Conservation (phyloP, 805 yeast species). For the Nakazawaea sp. region DNA sequence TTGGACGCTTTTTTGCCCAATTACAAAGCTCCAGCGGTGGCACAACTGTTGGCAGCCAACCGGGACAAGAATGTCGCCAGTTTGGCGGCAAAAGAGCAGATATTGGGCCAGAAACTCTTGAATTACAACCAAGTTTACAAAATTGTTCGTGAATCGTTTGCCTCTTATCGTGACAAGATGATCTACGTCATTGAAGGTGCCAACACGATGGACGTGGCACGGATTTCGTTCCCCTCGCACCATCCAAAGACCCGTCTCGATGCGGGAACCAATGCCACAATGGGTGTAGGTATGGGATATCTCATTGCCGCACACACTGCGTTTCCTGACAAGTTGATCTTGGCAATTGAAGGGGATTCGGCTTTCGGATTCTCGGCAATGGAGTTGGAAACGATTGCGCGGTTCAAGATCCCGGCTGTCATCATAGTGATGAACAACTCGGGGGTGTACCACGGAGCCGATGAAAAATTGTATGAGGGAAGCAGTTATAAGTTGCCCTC, state of each 20-base stretch:
- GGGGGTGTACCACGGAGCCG: constrained; percentile 65
- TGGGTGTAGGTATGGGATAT: constrained; percentile 72
- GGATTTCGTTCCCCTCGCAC: constrained; percentile 50
- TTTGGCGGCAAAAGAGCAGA: constrained; percentile 27
- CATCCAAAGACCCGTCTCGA: constrained; percentile 52
- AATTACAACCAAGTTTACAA: constrained; percentile 51
- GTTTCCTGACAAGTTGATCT: constrained; percentile 33
- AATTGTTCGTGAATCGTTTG: constrained; percentile 33
- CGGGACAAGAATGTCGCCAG: constrained; percentile 24
- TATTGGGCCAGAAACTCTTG: constrained; percentile 18
- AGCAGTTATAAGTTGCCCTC: constrained; percentile 35
- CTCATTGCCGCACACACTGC: constrained; percentile 54
- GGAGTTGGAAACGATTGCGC: constrained; percentile 65
- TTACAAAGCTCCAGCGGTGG: constrained; percentile 27
- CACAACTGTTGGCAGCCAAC: constrained; percentile 18
- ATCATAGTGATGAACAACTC: constrained; percentile 66
- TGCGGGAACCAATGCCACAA: constrained; percentile 73
- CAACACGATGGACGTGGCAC: constrained; percentile 66
- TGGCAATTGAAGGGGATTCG: constrained; percentile 69
- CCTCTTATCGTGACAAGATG: constrained; percentile 22
- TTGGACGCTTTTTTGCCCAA: constrained; percentile 21
- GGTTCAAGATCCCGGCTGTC: constrained; percentile 45
- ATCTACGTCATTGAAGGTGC: constrained; percentile 66
- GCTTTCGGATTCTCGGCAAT: constrained; percentile 72
- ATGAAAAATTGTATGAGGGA: constrained; percentile 20